Evolutionary conservation across 257 asterid genomes (phyloP), one percentile per base, ranked within the genome.

Genomic region (Dorcoceras hygrometricum): DNA sequence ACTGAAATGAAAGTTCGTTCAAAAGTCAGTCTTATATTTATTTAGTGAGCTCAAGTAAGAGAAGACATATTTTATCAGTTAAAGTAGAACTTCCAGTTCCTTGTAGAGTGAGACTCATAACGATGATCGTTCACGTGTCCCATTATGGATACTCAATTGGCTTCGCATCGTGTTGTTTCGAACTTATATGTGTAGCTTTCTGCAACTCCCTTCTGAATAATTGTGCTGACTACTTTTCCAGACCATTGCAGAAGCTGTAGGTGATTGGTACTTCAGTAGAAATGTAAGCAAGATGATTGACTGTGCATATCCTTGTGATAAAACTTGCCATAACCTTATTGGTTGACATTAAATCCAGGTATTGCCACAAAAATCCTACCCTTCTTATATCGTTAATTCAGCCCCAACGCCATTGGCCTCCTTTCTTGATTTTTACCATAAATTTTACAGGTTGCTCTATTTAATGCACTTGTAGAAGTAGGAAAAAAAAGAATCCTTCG

Each of bases 261-360:
- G 99, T 1, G 96, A 90, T 72, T 93, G 99, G 99, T 93, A 88
- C 75, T 93, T 88, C n/a, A 81, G 92, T 29, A 80, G 95, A 80
- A 69, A 72, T 20, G 57, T 64, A 50, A 82, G 87, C 82, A 93
- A 88, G 81, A 80, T 71, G 80, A 81, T 90, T 56, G 99, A 90
- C 73, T 86, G 97, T 80, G 82, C 99, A 74, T 93, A 93, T 76
- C 96, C 97, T 61, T 93, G 99, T 66, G 87, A 88, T 68, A 78
- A 62, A 34, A 77, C 88, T 66, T 93, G 97, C 74, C 89, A 76
- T 62, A 81, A 93, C 82, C 76, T 75, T 61, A 72, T 89, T 61
- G 73, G 77, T 65, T 80, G 76, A 80, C 39, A 36, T 59, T 25
- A 65, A 39, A 76, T 59, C 31, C 71, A 62, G 53, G 59, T 56